phyloP scores from a whole-genome alignment of 257 asterid genomes.

The Buddleja alternifolia region DNA sequence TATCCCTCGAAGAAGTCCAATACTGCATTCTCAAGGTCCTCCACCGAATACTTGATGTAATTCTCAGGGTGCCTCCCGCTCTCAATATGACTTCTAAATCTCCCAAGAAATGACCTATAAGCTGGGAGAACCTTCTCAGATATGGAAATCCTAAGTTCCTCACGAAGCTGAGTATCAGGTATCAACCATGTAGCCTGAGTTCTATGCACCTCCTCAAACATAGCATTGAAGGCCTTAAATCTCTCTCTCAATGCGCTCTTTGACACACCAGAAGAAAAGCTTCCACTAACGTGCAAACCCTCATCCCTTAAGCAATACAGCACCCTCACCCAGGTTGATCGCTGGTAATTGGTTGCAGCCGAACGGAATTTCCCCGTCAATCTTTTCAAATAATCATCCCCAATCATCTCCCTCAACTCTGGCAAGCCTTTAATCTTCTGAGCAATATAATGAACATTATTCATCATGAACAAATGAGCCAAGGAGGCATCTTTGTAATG shows the following conservation, averaged over 20 bases:
- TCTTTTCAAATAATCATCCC: conserved; percentile 44
- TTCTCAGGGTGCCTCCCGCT: conserved; percentile 56
- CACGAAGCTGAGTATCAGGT: conserved; percentile 56
- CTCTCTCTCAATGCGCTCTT: conserved; percentile 47
- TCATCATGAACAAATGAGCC: conserved; percentile 52
- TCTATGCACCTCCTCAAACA: conserved; percentile 56
- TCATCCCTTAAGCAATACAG: conserved; percentile 52
- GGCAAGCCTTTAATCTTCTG: conserved; percentile 41
- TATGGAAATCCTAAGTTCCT: conserved; percentile 48
- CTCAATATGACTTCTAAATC: conserved; percentile 52
- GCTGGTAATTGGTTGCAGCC: conserved; percentile 45
- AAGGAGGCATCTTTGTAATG: conserved; percentile 43
- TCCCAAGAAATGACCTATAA: conserved; percentile 52
- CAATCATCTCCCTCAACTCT: conserved; percentile 48
- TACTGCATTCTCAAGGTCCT: conserved; percentile 50
- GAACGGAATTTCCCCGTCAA: conserved; percentile 36
- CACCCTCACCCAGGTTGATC: conserved; percentile 51
- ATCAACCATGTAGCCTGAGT: conserved; percentile 52
- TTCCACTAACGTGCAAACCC: conserved; percentile 46
- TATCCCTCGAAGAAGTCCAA: conserved; percentile 52
- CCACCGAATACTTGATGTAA: conserved; percentile 48
- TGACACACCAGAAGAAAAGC: conserved; percentile 50
- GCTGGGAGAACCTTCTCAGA: conserved; percentile 48
- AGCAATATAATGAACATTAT: conserved; percentile 49
- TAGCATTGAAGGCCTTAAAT: conserved; percentile 48